Base-by-base conservation (phyloP, 768 basidiomycete genomes). In the Russula dissimulans region DNA sequence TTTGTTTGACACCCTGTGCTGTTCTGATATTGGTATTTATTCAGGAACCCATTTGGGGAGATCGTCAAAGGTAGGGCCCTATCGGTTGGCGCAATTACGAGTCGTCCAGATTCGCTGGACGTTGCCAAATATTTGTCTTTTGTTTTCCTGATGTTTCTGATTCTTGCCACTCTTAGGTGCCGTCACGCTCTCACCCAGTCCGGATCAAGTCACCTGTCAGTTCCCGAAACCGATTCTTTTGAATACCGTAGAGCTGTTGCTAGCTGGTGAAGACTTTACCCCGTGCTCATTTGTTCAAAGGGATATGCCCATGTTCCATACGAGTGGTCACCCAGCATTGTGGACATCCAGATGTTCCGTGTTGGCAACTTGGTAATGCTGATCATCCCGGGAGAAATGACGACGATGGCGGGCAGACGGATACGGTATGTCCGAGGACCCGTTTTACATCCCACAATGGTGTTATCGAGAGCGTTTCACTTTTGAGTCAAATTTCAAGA, bases 351-450 rank as follows among this genome's bases (percentile, higher is more conserved):
- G 72, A 84, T 89, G 76, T 73, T 89, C 57, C 86, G 87, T 42
- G 77, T 85, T 39, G 89, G 89, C 43, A 84, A 87, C 60, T 78
- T 89, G 62, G 85, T 89, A 56, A 83, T 89, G 70, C 75, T 89
- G 60, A 78, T 89, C 64, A 80, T 89, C 67, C 87, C 88, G 17
- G 86, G 87, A 34, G 89, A 91, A 70, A 71, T 89, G 59, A 90
- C 88, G 5, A 91, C 89, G 3, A 91, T 91, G 89, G 78, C 87
- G 42, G 89, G 89, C 14, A 74, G 89, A 61, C 79, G 89, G 43
- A 76, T 91, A 57, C 79, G 88, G 85, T 87, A 58, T 51, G 80
- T 62, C 54, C 53, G 50, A 48, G 5, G 22, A 44, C 42, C 31
- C 70, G 7, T 53, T 26, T 59, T 36, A 44, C 31, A 42, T 36